Conservation (phyloP, 345 rosid species). For the Brassica carinata region DNA sequence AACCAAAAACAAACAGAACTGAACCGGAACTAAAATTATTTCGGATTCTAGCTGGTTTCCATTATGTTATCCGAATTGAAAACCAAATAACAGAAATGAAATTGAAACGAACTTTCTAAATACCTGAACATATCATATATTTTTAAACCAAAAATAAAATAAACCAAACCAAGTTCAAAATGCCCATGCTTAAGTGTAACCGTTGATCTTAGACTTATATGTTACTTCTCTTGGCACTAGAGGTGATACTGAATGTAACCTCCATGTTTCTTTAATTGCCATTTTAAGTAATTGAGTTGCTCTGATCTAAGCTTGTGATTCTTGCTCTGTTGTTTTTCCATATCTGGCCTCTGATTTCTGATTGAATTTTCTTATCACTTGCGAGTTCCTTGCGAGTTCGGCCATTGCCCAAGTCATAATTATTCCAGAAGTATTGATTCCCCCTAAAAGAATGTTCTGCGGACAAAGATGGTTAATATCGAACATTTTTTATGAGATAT, state of each 20-base stretch:
- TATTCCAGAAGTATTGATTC: slow-evolving; percentile 48
- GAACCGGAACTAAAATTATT: no score
- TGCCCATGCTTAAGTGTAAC: slow-evolving; percentile 1
- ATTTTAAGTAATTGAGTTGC: slow-evolving; percentile 42
- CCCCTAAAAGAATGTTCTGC: slow-evolving; percentile 47
- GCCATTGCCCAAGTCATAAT: slow-evolving; percentile 63
- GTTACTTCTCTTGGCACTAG: slow-evolving; percentile 46
- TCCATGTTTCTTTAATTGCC: slow-evolving; percentile 45
- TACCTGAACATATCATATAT: no score
- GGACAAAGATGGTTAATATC: not conserved
- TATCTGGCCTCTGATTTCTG: slow-evolving; percentile 41
- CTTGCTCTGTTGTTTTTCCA: slow-evolving; percentile 22
- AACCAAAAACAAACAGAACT: no score
- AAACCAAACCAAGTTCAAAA: no score
- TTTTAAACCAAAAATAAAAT: no score
- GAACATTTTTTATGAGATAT: not conserved
- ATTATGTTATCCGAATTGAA: no score
- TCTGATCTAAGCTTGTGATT: slow-evolving; percentile 17
- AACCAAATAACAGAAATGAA: no score
- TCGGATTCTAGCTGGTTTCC: no score
- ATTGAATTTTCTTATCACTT: slow-evolving; percentile 57
- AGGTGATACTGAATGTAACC: slow-evolving; percentile 45
- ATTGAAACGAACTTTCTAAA: no score
- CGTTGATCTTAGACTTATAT: slow-evolving; percentile 28
- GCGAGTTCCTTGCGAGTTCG: slow-evolving; percentile 50